phyloP scores from a whole-genome alignment of 73 alveolate species.

The Paramecium biaurelia region DNA sequence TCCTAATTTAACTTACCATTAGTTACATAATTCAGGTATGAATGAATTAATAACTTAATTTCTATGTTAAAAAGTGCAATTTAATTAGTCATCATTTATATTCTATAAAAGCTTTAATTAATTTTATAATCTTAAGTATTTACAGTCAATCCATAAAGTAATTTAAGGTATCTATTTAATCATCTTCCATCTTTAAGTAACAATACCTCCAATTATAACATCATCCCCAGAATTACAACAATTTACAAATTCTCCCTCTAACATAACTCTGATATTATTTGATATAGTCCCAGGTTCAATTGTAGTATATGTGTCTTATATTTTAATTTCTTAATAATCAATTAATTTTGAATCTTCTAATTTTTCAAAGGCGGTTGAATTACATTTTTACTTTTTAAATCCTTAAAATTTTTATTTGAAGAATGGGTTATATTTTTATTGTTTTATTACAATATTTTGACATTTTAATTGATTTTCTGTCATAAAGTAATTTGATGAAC shows the following conservation, averaged over 20 bases:
- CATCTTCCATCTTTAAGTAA: slow-evolving; percentile 78
- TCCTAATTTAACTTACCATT: slow-evolving; percentile 76
- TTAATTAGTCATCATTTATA: neutral
- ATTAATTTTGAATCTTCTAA: slow-evolving; percentile 41
- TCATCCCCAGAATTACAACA: slow-evolving; percentile 85
- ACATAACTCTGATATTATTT: slow-evolving; percentile 68
- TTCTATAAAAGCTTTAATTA: neutral
- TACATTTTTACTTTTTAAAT: neutral
- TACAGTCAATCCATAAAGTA: slow-evolving; percentile 29
- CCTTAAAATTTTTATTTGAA: neutral
- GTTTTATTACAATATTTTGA: neutral
- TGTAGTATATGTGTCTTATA: slow-evolving; percentile 74
- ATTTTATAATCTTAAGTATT: neutral
- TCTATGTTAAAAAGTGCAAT: slow-evolving; percentile 27
- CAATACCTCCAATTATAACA: slow-evolving; percentile 74
- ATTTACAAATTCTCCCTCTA: slow-evolving; percentile 73
- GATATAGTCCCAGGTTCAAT: slow-evolving; percentile 79
- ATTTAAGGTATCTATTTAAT: neutral
- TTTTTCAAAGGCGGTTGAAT: neutral
- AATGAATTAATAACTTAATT: slow-evolving; percentile 56
- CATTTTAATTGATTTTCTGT: neutral
- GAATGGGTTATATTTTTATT: neutral
- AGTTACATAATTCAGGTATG: slow-evolving; percentile 68
- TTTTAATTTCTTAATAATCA: slow-evolving; percentile 82
- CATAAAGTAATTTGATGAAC: neutral